Evolutionary conservation across 768 basidiomycete species (phyloP).

Genomic region (Pleurotus ostreatus): DNA sequence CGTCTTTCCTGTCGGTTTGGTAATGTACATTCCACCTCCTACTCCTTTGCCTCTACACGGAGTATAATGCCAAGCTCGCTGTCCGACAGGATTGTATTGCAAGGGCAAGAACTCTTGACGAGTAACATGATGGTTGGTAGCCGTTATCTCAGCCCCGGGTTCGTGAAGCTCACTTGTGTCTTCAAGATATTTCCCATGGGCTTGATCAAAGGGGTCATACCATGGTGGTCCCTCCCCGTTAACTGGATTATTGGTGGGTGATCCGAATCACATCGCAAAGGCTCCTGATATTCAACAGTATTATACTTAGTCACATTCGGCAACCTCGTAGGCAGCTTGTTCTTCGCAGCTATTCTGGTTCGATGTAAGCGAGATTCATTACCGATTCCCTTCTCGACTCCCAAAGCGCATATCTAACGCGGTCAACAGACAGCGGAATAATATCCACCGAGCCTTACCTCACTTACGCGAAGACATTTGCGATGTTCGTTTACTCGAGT

Average conservation of each 20-base stretch:
- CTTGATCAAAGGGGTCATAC: conserved; percentile 51
- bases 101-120: conserved; percentile 67
- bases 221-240: conserved; percentile 64
- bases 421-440: conserved; percentile 49
- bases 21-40: conserved; percentile 46
- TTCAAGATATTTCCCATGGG: conserved; percentile 68
- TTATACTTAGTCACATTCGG: conserved; percentile 53
- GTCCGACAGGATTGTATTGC: conserved; percentile 59
- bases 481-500: conserved; percentile 42
- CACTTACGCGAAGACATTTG: conserved; percentile 47
- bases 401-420: too few species aligned
- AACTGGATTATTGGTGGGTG: conserved; percentile 65
- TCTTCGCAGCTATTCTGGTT: conserved; percentile 64
- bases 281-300: background rate
- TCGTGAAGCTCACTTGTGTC: background rate
- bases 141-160: background rate
- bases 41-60: background rate
- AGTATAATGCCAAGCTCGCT: background rate
- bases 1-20: conserved; percentile 74
- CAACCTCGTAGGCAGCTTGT: conserved; percentile 64
- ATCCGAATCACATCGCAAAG: background rate
- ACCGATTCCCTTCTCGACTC: too few species aligned
- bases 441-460: conserved; percentile 56
- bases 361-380: conserved; percentile 42
- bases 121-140: conserved; percentile 69